Evolutionary conservation across 2,329 filamentous ascomycete species (phyloP).

Genomic region (Scytalidium sp.): DNA sequence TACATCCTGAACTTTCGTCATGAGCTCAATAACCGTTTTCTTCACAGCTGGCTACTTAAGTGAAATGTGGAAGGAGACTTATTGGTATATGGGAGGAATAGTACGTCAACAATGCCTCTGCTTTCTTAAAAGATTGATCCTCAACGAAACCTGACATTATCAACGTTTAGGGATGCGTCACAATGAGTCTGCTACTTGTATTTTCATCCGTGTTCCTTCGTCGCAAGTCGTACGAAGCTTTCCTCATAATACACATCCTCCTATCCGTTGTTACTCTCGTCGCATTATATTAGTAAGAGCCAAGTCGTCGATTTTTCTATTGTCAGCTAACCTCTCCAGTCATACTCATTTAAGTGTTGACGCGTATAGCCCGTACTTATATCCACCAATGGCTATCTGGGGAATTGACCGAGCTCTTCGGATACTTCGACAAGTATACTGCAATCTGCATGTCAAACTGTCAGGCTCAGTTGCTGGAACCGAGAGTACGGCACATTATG

Average conservation of each 20-base stretch:
- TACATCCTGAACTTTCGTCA: too few species aligned
- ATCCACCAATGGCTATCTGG: slow-evolving; percentile 47
- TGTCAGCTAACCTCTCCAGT: slow-evolving; percentile 31
- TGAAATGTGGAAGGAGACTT: slow-evolving; percentile 27
- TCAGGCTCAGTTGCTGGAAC: slow-evolving; percentile 28
- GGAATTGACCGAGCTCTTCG: slow-evolving; percentile 42
- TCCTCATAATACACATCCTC: slow-evolving; percentile 47
- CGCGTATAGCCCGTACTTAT: slow-evolving; percentile 48
- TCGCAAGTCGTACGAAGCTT: slow-evolving; percentile 43
- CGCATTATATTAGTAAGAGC: not conserved
- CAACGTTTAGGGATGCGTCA: slow-evolving; percentile 20
- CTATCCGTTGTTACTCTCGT: slow-evolving; percentile 47
- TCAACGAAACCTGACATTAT: slow-evolving; percentile 1
- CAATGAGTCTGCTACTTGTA: slow-evolving; percentile 37
- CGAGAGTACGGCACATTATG: slow-evolving; percentile 38
- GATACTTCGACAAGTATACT: slow-evolving; percentile 37
- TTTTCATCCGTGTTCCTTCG: slow-evolving; percentile 36
- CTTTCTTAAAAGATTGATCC: not conserved
- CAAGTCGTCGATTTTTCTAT: too few species aligned
- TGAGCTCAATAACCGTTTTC: not conserved
- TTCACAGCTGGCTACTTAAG: not conserved
- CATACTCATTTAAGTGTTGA: slow-evolving; percentile 41
- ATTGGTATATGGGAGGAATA: slow-evolving; percentile 38
- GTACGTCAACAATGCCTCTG: slow-evolving; percentile 11
- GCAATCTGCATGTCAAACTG: slow-evolving; percentile 36